Evolutionary conservation across 129 eudicot species (phyloP), one percentile per base, ranked within the genome.

Genomic region (Centrapalus pauciflorus): DNA sequence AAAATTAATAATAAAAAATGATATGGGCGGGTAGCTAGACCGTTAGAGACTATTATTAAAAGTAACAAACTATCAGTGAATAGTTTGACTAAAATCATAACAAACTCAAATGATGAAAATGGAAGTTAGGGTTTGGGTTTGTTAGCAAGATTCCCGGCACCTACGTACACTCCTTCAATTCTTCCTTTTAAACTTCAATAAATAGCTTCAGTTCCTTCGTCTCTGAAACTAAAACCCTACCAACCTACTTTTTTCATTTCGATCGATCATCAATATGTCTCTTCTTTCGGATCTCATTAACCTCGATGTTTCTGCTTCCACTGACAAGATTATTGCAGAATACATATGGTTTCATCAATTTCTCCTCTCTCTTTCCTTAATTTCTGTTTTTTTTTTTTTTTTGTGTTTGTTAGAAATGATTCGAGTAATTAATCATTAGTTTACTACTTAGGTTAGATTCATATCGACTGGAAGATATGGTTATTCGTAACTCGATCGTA

Each of bases 261-360:
- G 52, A 13, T 45, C 6, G 6, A 4, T 30, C 64, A 57, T 57
- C 27, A 40, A 23, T 25, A 85, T 85, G 91, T 61, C 87, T 69
- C 69, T 27, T 20, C 82, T 88, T 25, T 69, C 81, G 13, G 82
- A 85, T 72, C 81, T 85, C 27, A 38, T 80, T 56, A 85, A 85
- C 59, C 78, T 88, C 63, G 57, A 88, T 75, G 77, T 88, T 63
- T 56, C 84, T 26, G 76, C 57, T 29, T 9, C 28, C 69, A 72
- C 93, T 13, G 76, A 82, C 13, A 83, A 89, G 76, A 61, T 76
- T 78, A 83, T 89, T 52, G 89, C 85, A 4, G 96, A 85, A 67
- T 89, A 85, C 72, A 77, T 89, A 78, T 89, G 93, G 96, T 85
- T 23, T 16, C 80, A 61, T 51, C 37, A n/a, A n/a, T 28, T 0